Percentiles rank a stretch among this genome's conserved stretches.
Conservation (phyloP, 768 basidiomycete genomes). For the Pulveroboletus sp. region DNA sequence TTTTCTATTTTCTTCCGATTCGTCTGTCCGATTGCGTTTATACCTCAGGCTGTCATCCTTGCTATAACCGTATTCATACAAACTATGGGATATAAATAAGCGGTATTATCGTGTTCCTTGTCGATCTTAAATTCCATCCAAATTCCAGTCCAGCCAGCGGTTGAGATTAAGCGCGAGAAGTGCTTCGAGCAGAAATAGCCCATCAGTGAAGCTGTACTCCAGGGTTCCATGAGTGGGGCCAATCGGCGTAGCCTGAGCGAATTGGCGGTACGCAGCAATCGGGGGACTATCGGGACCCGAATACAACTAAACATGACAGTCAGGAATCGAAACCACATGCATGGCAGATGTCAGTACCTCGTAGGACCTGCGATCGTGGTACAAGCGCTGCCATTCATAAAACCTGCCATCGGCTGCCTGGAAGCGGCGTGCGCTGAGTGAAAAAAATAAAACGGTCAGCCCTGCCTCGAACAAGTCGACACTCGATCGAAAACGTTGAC, state of each 20-base stretch:
- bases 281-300: conserved; percentile 42
- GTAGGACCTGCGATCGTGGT: conserved; percentile 48
- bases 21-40: conserved; percentile 16
- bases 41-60: conserved; percentile 18
- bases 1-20: conserved; percentile 14
- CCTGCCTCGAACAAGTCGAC: conserved; percentile 5
- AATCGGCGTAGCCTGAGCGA: conserved; percentile 49
- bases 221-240: conserved; percentile 63
- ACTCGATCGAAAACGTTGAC: neutral
- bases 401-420: conserved; percentile 50
- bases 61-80: conserved; percentile 33
- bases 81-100: conserved; percentile 33
- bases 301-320: conserved; percentile 38
- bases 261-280: conserved; percentile 58
- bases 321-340: neutral
- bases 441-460: conserved; percentile 4
- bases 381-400: conserved; percentile 63
- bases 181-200: conserved; percentile 56
- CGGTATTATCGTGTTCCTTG: conserved; percentile 14
- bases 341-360: conserved; percentile 44
- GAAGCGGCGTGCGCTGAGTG: conserved; percentile 56
- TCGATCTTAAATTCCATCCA: conserved; percentile 30
- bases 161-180: conserved; percentile 67
- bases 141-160: conserved; percentile 65
- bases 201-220: conserved; percentile 60